Percentiles rank a stretch among this genome's conserved stretches.
These are phyloP conservation scores for Candida ascalaphidarum DNA, from an alignment of 805 yeast genomes.

Conservation along the genomic window DNA sequence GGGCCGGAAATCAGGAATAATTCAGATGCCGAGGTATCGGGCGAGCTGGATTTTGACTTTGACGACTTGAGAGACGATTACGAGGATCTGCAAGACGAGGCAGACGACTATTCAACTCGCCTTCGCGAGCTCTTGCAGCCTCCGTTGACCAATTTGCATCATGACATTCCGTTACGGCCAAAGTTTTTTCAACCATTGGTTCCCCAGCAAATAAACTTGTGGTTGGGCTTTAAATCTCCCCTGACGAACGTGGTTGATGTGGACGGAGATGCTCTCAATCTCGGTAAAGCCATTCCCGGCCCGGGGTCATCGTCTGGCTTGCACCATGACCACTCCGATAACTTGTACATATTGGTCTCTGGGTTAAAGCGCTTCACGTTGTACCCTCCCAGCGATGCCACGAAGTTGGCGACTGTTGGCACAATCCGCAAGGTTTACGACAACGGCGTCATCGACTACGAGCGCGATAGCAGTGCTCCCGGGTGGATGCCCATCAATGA, in stretches of 20 bases:
- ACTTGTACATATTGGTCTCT: conserved; percentile 50
- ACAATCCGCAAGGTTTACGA: conserved; percentile 39
- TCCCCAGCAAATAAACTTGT: conserved; percentile 67
- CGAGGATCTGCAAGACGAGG: conserved; percentile 20
- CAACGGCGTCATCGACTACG: conserved; percentile 65
- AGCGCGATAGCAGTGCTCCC: conserved; percentile 44
- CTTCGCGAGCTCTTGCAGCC: conserved; percentile 48
- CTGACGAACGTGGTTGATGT: conserved; percentile 3
- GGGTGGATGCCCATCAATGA: conserved; percentile 54
- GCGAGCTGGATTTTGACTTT: conserved; percentile 20
- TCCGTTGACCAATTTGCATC: conserved; percentile 43
- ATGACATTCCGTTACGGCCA: conserved; percentile 34
- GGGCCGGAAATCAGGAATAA: conserved; percentile 2
- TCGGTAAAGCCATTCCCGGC: conserved; percentile 50
- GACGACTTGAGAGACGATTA: conserved; percentile 42
- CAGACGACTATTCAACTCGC: conserved; percentile 20
- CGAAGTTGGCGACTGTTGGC: conserved; percentile 57
- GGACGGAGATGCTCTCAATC: conserved; percentile 16
- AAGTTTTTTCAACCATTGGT: conserved; percentile 31
- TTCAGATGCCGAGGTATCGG: conserved; percentile 3
- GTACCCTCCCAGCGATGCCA: conserved; percentile 56
- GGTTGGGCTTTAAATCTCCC: conserved; percentile 47
- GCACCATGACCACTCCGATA: conserved; percentile 79
- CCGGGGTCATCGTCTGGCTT: conserved; percentile 59
- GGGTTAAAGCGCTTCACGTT: conserved; percentile 64